A percentile compares a stretch with the other conserved stretches of the same genome.
Conservation (phyloP, 345 rosid species). For the Moricandia moricandioides region DNA sequence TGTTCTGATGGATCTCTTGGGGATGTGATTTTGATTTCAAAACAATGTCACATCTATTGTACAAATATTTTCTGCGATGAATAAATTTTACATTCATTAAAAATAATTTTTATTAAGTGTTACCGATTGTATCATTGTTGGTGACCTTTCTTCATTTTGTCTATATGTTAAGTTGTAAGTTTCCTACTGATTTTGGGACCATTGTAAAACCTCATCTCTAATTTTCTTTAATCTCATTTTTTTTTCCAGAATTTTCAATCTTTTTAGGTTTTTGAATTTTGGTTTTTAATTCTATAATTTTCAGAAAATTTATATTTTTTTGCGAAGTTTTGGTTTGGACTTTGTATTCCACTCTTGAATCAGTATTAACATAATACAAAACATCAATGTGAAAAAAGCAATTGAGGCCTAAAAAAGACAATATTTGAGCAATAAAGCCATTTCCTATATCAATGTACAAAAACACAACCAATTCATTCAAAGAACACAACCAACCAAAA, state of each 20-base stretch:
- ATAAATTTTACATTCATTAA: not conserved
- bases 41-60: not conserved
- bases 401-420: not conserved
- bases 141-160: not conserved
- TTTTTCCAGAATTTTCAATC: too few relatives aligned
- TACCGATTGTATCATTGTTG: not conserved
- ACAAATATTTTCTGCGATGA: not conserved
- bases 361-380: not conserved
- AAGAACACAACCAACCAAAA: slow-evolving; percentile 9
- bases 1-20: not conserved
- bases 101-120: not conserved
- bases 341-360: not conserved
- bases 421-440: not conserved
- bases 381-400: slow-evolving; percentile 5
- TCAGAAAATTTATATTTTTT: too few relatives aligned
- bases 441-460: slow-evolving; percentile 7
- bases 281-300: too few relatives aligned
- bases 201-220: not conserved
- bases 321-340: too few relatives aligned
- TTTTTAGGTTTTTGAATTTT: not conserved
- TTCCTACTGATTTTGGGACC: not conserved
- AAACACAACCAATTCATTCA: not conserved
- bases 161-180: not conserved
- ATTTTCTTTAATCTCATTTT: too few relatives aligned
- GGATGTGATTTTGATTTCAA: not conserved